A percentile compares a stretch with the other conserved stretches of the same genome.
These are phyloP conservation scores for Aphanoascus verrucosus DNA, from an alignment of 2,329 filamentous ascomycete genomes.

Conservation along the genomic window DNA sequence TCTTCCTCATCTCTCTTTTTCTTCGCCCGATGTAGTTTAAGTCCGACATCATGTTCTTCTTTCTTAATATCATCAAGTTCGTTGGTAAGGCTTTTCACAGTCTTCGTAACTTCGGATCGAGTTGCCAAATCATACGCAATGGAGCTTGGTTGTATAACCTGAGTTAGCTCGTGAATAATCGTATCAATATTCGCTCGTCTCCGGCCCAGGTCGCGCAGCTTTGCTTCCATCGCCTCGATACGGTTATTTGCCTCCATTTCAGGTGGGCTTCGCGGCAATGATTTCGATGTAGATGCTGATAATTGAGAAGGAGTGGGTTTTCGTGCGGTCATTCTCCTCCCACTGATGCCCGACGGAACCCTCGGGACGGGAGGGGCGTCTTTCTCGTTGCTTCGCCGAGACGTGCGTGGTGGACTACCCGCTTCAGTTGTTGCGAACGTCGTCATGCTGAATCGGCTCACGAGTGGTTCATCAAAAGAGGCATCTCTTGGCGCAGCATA, in stretches of 20 bases:
- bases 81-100: slow-evolving; percentile 53
- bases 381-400: slow-evolving; percentile 30
- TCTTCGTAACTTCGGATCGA: slow-evolving; percentile 46
- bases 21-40: slow-evolving; percentile 63
- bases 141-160: slow-evolving; percentile 61
- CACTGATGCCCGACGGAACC: slow-evolving; percentile 29
- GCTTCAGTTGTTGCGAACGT: slow-evolving; percentile 48
- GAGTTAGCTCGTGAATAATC: slow-evolving; percentile 65
- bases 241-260: slow-evolving; percentile 53
- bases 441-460: slow-evolving; percentile 54
- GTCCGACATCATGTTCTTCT: slow-evolving; percentile 67
- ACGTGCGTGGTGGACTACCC: slow-evolving; percentile 31
- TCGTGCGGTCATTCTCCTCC: slow-evolving; percentile 27
- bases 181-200: slow-evolving; percentile 60
- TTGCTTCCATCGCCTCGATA: slow-evolving; percentile 55
- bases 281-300: slow-evolving; percentile 37
- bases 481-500: slow-evolving; percentile 26
- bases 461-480: slow-evolving; percentile 42
- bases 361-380: slow-evolving; percentile 25
- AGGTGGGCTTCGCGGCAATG: slow-evolving; percentile 51
- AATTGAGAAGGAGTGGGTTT: slow-evolving; percentile 35
- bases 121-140: slow-evolving; percentile 56
- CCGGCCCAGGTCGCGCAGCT: slow-evolving; percentile 54
- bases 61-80: slow-evolving; percentile 63
- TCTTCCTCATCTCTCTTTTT: slow-evolving; percentile 60